Percentiles rank a stretch among this genome's conserved stretches.
These are phyloP conservation scores for Suillus plorans DNA, from an alignment of 768 basidiomycete genomes.

Conservation along the genomic window DNA sequence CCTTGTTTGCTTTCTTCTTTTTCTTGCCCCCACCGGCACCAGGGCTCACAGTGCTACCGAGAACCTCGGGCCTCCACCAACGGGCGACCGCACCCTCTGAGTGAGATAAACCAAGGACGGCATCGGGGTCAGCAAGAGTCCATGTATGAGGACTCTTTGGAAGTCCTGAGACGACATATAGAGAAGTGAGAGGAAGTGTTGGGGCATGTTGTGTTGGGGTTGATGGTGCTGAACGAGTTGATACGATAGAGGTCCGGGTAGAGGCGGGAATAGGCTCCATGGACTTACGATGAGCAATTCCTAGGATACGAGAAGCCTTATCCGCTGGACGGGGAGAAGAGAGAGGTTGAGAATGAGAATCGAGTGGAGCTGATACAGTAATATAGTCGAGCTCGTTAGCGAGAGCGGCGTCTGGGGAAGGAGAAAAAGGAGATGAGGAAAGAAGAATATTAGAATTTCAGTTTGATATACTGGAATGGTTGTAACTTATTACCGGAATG, in stretches of 20 bases:
- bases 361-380: constrained; percentile 39
- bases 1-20: constrained; percentile 61
- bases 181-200: constrained; percentile 74
- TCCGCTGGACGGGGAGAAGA: constrained; percentile 47
- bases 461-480: constrained; percentile 13
- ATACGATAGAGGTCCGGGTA: constrained; percentile 73
- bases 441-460: constrained; percentile 30
- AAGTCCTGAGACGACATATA: constrained; percentile 86
- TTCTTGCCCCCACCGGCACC: constrained; percentile 80
- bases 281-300: constrained; percentile 68
- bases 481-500: constrained; percentile 8
- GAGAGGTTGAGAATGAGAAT: constrained; percentile 32
- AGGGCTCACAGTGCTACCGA: constrained; percentile 84
- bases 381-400: constrained; percentile 79
- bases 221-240: constrained; percentile 48
- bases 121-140: constrained; percentile 84
- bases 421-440: constrained; percentile 51
- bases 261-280: constrained; percentile 88
- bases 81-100: constrained; percentile 81
- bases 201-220: constrained; percentile 63
- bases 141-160: constrained; percentile 89
- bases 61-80: constrained; percentile 91
- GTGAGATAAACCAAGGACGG: constrained; percentile 79
- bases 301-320: constrained; percentile 78
- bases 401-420: constrained; percentile 36